Base-by-base conservation (phyloP, 805 yeast genomes). In the Candida sakaeoensis region DNA sequence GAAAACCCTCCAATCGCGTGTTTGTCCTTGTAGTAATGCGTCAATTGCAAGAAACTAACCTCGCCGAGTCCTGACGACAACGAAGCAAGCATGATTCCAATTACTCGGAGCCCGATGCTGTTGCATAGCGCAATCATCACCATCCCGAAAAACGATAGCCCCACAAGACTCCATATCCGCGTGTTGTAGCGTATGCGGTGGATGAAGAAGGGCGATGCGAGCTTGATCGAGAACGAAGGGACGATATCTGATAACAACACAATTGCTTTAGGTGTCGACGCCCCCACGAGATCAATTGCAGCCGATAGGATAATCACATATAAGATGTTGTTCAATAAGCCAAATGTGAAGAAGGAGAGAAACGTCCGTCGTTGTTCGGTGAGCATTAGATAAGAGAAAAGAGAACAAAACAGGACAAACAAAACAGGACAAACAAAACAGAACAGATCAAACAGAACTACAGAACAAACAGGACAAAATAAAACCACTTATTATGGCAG, bases 291-390 rank as follows among this genome's bases (percentile, higher is more conserved):
- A 55, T 91, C 99, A 23, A 87, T 77, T 2, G 98, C 98, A 0
- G 97, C 95, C 0, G 95, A 80, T 10, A 91, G 67, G 28, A 91
- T 90, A 12, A 91, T 91, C 23, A 91, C 97, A 62, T 90, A 91
- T 1, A 91, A 74, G 8, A 91, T 82, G 57, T 91, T 91, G 61
- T 91, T 91, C 26, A 89, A 66, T 8, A 91, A 73, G 0, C 98
- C 99, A 58, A 90, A 87, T 1, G 81, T 53, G 79, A 91, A 82
- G 57, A 90, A 90, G 9, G 85, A 69, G 0, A 58, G 33, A 51
- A 76, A 80, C 5, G 68, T 41, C 22, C 36, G 36, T 24, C 31
- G 39, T 5, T 24, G 18, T n/a, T 41, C 36, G n/a, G 43, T 28
- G 14, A 36, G n/a, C 32, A 28, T 31, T 25, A 25, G 28, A 25